phyloP scores from a whole-genome alignment of 2,329 filamentous ascomycete genomes.

The Hypoxylon sp. region DNA sequence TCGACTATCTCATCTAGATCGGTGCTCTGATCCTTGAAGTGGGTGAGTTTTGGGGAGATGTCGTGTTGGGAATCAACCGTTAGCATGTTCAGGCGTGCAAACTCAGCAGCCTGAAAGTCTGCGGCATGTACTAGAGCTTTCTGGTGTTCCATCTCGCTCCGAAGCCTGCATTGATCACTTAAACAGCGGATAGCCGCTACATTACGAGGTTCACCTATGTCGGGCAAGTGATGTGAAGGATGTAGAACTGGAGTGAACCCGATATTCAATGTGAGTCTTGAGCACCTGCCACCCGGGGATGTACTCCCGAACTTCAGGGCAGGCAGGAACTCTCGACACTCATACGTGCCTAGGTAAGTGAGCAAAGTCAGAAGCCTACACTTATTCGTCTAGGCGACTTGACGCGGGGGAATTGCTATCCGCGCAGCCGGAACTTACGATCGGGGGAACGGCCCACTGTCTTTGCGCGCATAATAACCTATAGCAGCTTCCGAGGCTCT shows the following conservation, averaged over 20 bases:
- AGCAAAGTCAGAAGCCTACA: neutral
- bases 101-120: conserved; percentile 39
- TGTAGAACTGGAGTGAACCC: no score
- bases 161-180: neutral
- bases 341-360: neutral
- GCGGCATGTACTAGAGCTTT: conserved; percentile 5
- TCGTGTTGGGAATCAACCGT: conserved; percentile 44
- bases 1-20: conserved; percentile 20
- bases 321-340: neutral
- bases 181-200: neutral
- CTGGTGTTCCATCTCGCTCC: conserved; percentile 13
- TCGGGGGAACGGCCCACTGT: no score
- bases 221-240: no score
- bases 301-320: neutral
- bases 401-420: neutral
- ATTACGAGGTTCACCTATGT: neutral
- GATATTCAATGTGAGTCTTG: neutral
- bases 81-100: conserved; percentile 45
- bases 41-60: conserved; percentile 31
- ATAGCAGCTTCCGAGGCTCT: no score
- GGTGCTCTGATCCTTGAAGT: conserved; percentile 21
- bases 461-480: no score
- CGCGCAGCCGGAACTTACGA: neutral
- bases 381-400: neutral
- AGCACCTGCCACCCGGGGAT: neutral